Conservation (phyloP, 2,329 filamentous ascomycete genomes). For the Helminthosporium solani region DNA sequence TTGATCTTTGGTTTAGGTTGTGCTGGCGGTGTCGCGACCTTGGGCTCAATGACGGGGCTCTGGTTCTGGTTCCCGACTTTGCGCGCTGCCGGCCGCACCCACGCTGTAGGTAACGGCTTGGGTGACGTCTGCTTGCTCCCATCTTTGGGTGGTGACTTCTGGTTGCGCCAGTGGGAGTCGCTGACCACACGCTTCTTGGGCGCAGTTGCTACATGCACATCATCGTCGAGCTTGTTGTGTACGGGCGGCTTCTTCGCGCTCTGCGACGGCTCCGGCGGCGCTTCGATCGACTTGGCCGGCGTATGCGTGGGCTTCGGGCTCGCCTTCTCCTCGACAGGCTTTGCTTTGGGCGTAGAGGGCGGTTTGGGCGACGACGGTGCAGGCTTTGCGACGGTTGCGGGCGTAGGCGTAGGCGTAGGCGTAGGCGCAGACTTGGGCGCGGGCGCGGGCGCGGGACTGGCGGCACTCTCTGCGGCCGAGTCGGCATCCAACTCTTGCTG, state of each 20-base stretch:
- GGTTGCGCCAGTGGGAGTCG: conserved; percentile 81
- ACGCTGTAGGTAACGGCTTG: conserved; percentile 40
- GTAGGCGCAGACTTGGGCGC: too few species aligned
- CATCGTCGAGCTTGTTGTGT: conserved; percentile 46
- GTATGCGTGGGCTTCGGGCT: conserved; percentile 29
- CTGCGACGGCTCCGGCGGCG: conserved; percentile 30
- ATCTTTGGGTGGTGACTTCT: conserved; percentile 44
- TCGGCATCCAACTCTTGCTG: conserved; percentile 74
- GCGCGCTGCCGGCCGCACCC: conserved; percentile 38
- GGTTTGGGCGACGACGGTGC: conserved; percentile 4
- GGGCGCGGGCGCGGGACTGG: conserved; percentile 4
- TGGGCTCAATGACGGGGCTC: too few species aligned
- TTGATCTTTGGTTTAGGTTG: conserved; percentile 14
- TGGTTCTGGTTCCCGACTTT: conserved; percentile 20
- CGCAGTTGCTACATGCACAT: conserved; percentile 56
- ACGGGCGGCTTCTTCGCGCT: conserved; percentile 33
- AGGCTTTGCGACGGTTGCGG: conserved; percentile 9
- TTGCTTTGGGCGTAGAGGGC: conserved; percentile 27
- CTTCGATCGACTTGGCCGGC: conserved; percentile 26
- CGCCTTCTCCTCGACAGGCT: conserved; percentile 27
- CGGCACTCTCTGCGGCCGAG: conserved; percentile 13
- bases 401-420: conserved; percentile 5
- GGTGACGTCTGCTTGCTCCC: conserved; percentile 27
- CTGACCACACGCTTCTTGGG: conserved; percentile 92
- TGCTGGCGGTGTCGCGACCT: conserved; percentile 15